Evolutionary conservation across 306 rosid genomes (phyloP).

Genomic region (Echinosophora koreensis): DNA sequence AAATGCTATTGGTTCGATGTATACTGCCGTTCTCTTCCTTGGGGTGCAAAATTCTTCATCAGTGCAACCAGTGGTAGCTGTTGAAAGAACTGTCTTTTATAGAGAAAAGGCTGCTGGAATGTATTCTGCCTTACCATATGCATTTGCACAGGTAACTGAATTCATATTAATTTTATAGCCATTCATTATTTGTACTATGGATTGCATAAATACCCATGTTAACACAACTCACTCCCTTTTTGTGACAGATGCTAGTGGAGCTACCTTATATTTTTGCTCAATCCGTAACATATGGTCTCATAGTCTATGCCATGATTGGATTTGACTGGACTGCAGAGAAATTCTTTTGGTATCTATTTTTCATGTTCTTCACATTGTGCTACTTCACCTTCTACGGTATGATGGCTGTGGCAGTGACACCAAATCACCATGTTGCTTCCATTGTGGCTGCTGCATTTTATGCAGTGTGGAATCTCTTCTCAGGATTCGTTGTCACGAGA

Average conservation of each 20-base stretch:
- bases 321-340: slow-evolving; percentile 66
- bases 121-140: slow-evolving; percentile 74
- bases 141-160: slow-evolving; percentile 61
- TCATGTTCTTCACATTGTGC: slow-evolving; percentile 66
- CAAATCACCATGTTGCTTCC: slow-evolving; percentile 66
- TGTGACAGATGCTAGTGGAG: slow-evolving; percentile 65
- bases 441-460: slow-evolving; percentile 67
- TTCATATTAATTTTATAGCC: neutral
- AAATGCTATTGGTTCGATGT: slow-evolving; percentile 67
- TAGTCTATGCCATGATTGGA: slow-evolving; percentile 74
- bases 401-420: slow-evolving; percentile 67
- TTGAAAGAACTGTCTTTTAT: slow-evolving; percentile 68
- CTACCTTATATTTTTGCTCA: slow-evolving; percentile 61
- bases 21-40: slow-evolving; percentile 59
- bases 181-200: neutral
- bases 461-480: slow-evolving; percentile 67
- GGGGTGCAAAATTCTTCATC: slow-evolving; percentile 61
- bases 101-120: slow-evolving; percentile 74
- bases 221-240: slow-evolving; percentile 3
- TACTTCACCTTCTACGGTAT: slow-evolving; percentile 78
- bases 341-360: slow-evolving; percentile 68
- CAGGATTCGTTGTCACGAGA: slow-evolving; percentile 63
- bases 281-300: slow-evolving; percentile 52
- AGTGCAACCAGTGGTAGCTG: slow-evolving; percentile 65
- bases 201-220: neutral